Evolutionary conservation across 1,284 basidiomycete species (phyloP), one percentile per base, ranked within the genome.

Genomic region (Naganishia albida): DNA sequence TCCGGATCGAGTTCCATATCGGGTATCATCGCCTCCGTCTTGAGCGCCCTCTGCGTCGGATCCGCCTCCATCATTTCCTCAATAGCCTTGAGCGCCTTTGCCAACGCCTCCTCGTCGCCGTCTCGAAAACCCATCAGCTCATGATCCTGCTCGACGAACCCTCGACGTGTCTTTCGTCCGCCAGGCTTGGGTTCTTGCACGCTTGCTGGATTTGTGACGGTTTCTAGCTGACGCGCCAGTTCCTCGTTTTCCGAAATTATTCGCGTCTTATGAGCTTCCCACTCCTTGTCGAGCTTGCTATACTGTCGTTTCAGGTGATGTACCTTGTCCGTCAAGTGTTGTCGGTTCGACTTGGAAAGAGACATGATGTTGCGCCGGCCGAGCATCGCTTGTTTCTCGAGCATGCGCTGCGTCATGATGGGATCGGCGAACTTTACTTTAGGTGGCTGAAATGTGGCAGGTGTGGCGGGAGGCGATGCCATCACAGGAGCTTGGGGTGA

Each of bases 1-100:
- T 60, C 51, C n/a, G 64, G 64, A 40, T 67, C 63, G 7, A 67
- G 42, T 26, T 54, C 46, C 67, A 68, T 68, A 26, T 68, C 64
- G 13, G 67, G 67, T n/a, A 68, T 57, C 44, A 51, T 53, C 15
- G 67, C 67, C 48, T 68, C 67, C 6, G 67, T 68, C 30, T 64
- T 64, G n/a, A 62, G 42, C 23, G 67, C 67, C 59, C 67, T 64
- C 16, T 60, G 52, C 7, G 64, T 62, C 15, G 67, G 67, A 59
- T 68, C 67, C 10, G 67, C 54, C 53, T 68, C 63, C 46, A 65
- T 64, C 30, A 64, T 64, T 34, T 68, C 57, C 42, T 59, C 44
- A 43, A 68, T 65, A 23, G 57, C 55, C 25, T 54, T 52, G 38
- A 68, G 28, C 16, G 60, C 64, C 15, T 60, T 64, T 16, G 62